These are phyloP conservation scores for Alloteropsis semialata DNA, from an alignment of 176 grass and related monocot genomes.

Conservation along the genomic window DNA sequence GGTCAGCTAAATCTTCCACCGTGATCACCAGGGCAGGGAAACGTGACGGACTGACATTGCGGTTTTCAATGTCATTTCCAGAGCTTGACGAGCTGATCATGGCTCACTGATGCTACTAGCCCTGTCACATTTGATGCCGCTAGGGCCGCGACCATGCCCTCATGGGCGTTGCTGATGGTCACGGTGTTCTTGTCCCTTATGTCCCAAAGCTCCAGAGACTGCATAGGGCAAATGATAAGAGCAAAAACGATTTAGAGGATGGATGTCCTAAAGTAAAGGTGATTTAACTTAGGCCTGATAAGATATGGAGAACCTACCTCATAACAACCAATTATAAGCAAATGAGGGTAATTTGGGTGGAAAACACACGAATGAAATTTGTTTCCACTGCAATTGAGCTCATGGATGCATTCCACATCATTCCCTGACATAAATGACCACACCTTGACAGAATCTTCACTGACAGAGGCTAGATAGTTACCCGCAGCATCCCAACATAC, in stretches of 20 bases:
- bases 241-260: neutral
- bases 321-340: slow-evolving; percentile 90
- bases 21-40: too few relatives aligned
- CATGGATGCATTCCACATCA: slow-evolving; percentile 72
- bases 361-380: slow-evolving; percentile 95
- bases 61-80: slow-evolving; percentile 74
- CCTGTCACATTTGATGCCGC: slow-evolving; percentile 70
- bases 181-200: slow-evolving; percentile 72
- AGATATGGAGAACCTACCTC: slow-evolving; percentile 50
- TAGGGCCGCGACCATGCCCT: slow-evolving; percentile 71
- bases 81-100: slow-evolving; percentile 84
- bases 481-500: slow-evolving; percentile 88
- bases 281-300: neutral
- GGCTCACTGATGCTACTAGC: slow-evolving; percentile 86
- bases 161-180: slow-evolving; percentile 68
- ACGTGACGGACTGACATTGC: neutral
- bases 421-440: slow-evolving; percentile 73
- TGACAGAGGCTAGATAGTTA: slow-evolving; percentile 91
- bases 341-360: slow-evolving; percentile 50
- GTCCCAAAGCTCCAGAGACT: slow-evolving; percentile 98
- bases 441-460: slow-evolving; percentile 79
- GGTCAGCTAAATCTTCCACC: too few relatives aligned
- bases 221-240: slow-evolving; percentile 29
- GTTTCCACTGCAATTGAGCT: slow-evolving; percentile 79
- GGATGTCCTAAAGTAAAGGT: neutral